Evolutionary conservation across 2,329 filamentous ascomycete species (phyloP).

Genomic region (Graphium sp.): DNA sequence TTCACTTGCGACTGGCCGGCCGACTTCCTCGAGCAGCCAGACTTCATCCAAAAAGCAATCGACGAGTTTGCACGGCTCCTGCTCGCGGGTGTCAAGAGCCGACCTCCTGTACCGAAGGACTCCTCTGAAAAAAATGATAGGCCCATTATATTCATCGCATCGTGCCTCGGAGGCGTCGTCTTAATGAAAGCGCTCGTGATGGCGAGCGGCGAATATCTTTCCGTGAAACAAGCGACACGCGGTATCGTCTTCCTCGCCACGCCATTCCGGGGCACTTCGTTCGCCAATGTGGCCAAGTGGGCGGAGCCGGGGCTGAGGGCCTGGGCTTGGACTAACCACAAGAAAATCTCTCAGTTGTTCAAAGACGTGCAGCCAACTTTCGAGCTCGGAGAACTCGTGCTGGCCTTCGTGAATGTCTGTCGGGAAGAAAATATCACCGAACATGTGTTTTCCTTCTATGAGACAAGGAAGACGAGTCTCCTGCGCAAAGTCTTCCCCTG

Average conservation of each 20-base stretch:
- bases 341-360: conserved; percentile 7
- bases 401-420: conserved; percentile 8
- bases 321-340: conserved; percentile 6
- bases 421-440: conserved; percentile 3
- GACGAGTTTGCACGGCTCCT: conserved; percentile 10
- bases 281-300: conserved; percentile 9
- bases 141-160: conserved; percentile 15
- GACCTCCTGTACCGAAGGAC: background rate
- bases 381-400: conserved; percentile 8
- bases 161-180: conserved; percentile 16
- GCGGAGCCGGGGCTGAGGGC: conserved; percentile 7
- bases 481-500: conserved; percentile 7
- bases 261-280: conserved; percentile 12
- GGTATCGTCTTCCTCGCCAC: conserved; percentile 13
- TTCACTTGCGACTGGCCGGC: conserved; percentile 14
- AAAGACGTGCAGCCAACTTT: conserved; percentile 7
- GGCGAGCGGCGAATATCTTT: conserved; percentile 6
- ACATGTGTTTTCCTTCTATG: conserved; percentile 10
- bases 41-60: conserved; percentile 7
- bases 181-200: conserved; percentile 12
- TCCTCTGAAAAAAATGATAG: conserved; percentile 4
- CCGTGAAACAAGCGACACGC: conserved; percentile 8
- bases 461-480: conserved; percentile 8
- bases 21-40: conserved; percentile 7
- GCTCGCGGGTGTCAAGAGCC: conserved; percentile 9